Percentiles rank a stretch among this genome's conserved stretches.
phyloP scores from a whole-genome alignment of 1,284 basidiomycete species.

The Gymnopus androsaceus region DNA sequence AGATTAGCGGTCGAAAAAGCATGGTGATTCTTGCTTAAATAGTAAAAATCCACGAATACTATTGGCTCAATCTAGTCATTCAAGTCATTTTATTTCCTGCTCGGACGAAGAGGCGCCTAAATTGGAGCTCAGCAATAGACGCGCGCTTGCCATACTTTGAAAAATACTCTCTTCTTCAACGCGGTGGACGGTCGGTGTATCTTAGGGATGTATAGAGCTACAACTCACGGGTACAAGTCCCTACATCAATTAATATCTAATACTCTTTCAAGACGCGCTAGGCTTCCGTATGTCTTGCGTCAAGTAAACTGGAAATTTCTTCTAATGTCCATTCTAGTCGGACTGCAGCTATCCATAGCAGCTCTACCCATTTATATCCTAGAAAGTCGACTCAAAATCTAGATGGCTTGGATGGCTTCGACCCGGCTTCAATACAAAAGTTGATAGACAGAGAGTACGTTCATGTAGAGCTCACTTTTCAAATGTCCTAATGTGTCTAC shows the following conservation, averaged over 20 bases:
- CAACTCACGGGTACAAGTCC: neutral
- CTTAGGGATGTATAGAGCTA: slow-evolving; percentile 1
- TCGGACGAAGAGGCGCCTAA: too few species aligned
- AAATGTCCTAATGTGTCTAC: neutral
- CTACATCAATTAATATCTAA: neutral
- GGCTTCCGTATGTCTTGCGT: slow-evolving; percentile 1
- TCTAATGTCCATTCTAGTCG: neutral
- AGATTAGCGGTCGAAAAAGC: neutral
- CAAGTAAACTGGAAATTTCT: neutral
- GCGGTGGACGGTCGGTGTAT: slow-evolving; percentile 1
- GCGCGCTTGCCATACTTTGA: too few species aligned
- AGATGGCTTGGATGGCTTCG: neutral
- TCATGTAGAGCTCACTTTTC: neutral
- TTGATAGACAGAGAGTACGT: slow-evolving; percentile 7
- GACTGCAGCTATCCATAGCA: neutral
- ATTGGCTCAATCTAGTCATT: too few species aligned
- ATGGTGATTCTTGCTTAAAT: too few species aligned
- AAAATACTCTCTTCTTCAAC: too few species aligned
- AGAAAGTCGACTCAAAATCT: neutral
- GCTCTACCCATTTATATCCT: neutral
- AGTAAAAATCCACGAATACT: too few species aligned
- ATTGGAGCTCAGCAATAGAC: too few species aligned
- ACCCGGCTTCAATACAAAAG: slow-evolving; percentile 2
- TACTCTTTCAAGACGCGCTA: neutral
- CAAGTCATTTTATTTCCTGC: too few species aligned